Conservation (phyloP, 495 filamentous ascomycete species). For the Choiromyces venosus region DNA sequence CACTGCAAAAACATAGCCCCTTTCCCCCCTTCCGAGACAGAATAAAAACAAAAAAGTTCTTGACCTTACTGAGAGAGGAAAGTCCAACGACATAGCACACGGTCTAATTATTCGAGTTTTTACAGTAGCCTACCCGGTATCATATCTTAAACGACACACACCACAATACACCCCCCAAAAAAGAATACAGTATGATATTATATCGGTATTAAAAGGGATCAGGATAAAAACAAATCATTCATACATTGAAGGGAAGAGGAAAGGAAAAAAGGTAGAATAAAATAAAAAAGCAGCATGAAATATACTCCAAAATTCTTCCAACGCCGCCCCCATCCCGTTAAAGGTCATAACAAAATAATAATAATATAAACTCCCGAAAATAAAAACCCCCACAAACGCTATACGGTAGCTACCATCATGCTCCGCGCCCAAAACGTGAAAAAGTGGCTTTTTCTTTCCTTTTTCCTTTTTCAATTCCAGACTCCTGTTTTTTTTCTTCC, state of each 20-base stretch:
- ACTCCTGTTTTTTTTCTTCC: conserved; percentile 1
- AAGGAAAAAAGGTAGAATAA: neutral
- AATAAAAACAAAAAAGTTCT: too few species aligned
- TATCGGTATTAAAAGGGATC: neutral
- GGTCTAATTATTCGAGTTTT: too few species aligned
- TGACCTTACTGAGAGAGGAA: too few species aligned
- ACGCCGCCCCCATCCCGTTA: neutral
- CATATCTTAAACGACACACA: neutral
- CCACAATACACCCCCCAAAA: neutral
- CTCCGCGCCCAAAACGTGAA: conserved; percentile 25
- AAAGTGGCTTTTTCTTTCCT: neutral
- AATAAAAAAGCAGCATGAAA: neutral
- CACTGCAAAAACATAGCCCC: too few species aligned
- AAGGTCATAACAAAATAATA: conserved; percentile 15
- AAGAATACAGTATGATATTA: neutral
- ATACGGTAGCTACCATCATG: conserved; percentile 17
- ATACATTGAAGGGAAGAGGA: neutral
- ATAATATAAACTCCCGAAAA: conserved; percentile 23
- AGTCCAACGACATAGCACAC: too few species aligned
- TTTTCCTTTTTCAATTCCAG: neutral
- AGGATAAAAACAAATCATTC: neutral
- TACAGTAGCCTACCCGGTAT: neutral
- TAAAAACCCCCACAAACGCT: conserved; percentile 20
- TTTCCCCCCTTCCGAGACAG: too few species aligned
- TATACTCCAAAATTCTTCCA: neutral